phyloP scores from a whole-genome alignment of 2,329 filamentous ascomycete species.

The Aspergillus fijiensis region DNA sequence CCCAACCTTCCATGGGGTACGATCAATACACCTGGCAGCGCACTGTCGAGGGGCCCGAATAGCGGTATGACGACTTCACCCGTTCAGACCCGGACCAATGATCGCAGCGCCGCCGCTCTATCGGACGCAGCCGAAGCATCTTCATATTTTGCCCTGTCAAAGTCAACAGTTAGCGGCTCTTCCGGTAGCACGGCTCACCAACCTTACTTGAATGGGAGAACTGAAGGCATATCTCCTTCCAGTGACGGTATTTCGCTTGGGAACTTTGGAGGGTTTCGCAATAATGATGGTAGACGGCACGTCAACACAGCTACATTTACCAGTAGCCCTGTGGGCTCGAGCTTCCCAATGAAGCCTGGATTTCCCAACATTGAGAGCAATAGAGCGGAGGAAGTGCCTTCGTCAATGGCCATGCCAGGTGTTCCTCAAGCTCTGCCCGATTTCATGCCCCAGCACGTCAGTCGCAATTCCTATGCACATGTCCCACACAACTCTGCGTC shows the following conservation, averaged over 20 bases:
- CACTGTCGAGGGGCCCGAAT: conserved; percentile 46
- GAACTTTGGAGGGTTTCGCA: conserved; percentile 28
- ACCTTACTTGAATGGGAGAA: conserved; percentile 33
- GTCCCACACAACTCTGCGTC: conserved; percentile 37
- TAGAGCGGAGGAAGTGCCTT: conserved; percentile 31
- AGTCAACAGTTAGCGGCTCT: conserved; percentile 43
- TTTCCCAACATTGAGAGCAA: conserved; percentile 30
- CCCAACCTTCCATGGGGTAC: conserved; percentile 60
- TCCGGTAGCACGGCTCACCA: conserved; percentile 28
- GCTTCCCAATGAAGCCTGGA: conserved; percentile 33
- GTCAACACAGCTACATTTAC: conserved; percentile 34
- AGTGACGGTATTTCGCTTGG: conserved; percentile 34
- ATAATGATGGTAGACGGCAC: conserved; percentile 27
- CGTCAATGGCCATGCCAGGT: conserved; percentile 30
- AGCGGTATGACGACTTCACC: conserved; percentile 58
- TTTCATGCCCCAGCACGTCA: conserved; percentile 25
- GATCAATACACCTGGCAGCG: conserved; percentile 47
- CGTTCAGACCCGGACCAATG: conserved; percentile 53
- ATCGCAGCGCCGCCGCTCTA: conserved; percentile 39
- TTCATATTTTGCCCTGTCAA: conserved; percentile 48
- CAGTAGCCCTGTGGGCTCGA: conserved; percentile 30
- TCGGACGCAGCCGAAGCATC: conserved; percentile 47
- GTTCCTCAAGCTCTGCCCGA: conserved; percentile 32
- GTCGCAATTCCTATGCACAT: conserved; percentile 33
- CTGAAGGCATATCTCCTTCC: conserved; percentile 36